Evolutionary conservation across 257 asterid genomes (phyloP).

Genomic region (Nicotiana noctiflora): DNA sequence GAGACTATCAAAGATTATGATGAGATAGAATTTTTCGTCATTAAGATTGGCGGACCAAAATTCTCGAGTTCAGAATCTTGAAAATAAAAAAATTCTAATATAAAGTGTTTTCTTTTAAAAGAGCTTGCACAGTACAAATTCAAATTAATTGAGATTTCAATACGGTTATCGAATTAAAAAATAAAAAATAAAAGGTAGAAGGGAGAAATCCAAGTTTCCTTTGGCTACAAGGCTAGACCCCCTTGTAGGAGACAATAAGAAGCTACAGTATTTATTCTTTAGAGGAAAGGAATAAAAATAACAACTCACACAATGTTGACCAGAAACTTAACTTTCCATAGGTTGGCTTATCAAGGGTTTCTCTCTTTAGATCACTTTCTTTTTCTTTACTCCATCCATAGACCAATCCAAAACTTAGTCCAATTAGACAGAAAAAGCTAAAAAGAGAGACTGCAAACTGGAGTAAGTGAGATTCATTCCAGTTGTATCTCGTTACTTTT

Average conservation of each 20-base stretch:
- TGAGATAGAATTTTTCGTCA: no score
- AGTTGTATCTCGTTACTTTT: conserved; percentile 42
- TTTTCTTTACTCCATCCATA: conserved; percentile 21
- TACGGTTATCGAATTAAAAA: background rate
- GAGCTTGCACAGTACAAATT: no score
- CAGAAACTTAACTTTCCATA: conserved; percentile 15
- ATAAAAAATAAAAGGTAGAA: background rate
- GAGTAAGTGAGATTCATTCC: conserved; percentile 29
- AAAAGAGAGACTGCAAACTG: background rate
- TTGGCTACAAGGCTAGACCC: conserved; percentile 36
- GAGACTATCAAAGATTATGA: no score
- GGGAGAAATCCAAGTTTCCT: conserved; percentile 26
- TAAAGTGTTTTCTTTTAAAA: no score
- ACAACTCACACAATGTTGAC: conserved; percentile 23
- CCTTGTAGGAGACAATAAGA: conserved; percentile 43
- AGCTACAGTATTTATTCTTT: conserved; percentile 42
- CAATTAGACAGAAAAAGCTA: background rate
- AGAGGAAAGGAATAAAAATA: conserved; percentile 13
- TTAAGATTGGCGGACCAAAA: no score
- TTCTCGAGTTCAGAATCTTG: no score
- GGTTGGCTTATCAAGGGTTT: conserved; percentile 10
- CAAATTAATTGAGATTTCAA: no score
- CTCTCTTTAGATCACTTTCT: conserved; percentile 12
- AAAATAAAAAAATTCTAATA: no score
- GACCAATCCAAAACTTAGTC: conserved; percentile 27